Conservation (phyloP, 768 basidiomycete species). For the Paxillus involutus region DNA sequence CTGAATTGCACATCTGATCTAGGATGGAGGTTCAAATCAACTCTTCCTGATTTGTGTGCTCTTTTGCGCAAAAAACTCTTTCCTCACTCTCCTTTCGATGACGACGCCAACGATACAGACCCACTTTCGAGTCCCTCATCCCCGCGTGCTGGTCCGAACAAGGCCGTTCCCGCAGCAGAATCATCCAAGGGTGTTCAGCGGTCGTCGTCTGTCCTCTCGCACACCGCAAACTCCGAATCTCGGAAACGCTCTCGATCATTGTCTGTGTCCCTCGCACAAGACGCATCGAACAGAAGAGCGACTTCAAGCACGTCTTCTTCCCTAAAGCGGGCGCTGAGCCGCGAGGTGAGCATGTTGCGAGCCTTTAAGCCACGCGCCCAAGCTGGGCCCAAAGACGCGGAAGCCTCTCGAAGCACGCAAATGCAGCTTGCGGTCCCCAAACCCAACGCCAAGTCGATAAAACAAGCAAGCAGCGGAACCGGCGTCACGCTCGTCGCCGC, state of each 20-base stretch:
- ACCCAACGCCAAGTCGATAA: conserved; percentile 8
- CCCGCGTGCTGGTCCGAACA: conserved; percentile 13
- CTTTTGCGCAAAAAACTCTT: conserved; percentile 70
- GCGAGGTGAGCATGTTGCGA: conserved; percentile 78
- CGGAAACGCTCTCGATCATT: conserved; percentile 59
- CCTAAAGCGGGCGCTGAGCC: conserved; percentile 57
- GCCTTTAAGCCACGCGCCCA: conserved; percentile 52
- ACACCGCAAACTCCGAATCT: conserved; percentile 18
- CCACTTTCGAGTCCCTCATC: conserved; percentile 10
- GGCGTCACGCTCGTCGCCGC: conserved; percentile 48
- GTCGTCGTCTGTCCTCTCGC: conserved; percentile 22
- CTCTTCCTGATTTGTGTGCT: conserved; percentile 51
- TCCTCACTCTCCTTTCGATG: conserved; percentile 59
- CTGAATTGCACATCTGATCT: background rate
- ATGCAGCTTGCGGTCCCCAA: conserved; percentile 17
- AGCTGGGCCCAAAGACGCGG: conserved; percentile 5
- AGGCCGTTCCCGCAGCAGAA: background rate
- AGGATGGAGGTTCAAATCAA: conserved; percentile 49
- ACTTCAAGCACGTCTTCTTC: conserved; percentile 33
- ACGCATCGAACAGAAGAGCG: conserved; percentile 41
- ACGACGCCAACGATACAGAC: conserved; percentile 32
- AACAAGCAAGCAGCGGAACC: conserved; percentile 6
- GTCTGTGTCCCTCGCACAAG: conserved; percentile 70
- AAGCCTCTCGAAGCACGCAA: conserved; percentile 9
- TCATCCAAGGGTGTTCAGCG: conserved; percentile 20